Percentiles rank a stretch among this genome's conserved stretches.
phyloP scores from a whole-genome alignment of 768 basidiomycete genomes.

The Pleurotus djamor region DNA sequence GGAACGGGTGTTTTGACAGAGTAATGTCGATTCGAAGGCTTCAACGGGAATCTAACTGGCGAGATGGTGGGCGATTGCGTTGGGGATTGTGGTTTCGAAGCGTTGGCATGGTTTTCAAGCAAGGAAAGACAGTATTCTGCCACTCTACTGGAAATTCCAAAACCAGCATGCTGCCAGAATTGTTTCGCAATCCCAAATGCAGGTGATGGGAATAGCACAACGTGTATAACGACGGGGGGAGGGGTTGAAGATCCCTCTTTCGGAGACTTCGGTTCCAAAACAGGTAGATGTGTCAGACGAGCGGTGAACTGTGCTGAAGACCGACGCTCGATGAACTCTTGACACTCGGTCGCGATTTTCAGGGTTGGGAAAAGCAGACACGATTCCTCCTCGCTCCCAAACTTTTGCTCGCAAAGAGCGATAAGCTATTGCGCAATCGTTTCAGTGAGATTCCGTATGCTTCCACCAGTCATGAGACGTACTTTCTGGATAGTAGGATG shows the following conservation, averaged over 20 bases:
- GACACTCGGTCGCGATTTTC: slow-evolving; percentile 54
- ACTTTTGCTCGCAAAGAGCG: slow-evolving; percentile 53
- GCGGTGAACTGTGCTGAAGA: slow-evolving; percentile 32
- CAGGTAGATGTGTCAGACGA: slow-evolving; percentile 50
- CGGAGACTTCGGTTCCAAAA: slow-evolving; percentile 28
- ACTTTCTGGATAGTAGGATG: slow-evolving; percentile 69
- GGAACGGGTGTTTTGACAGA: slow-evolving; percentile 18
- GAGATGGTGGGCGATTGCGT: not conserved
- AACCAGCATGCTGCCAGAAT: slow-evolving; percentile 81
- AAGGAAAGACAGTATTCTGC: slow-evolving; percentile 65
- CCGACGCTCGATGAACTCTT: slow-evolving; percentile 43
- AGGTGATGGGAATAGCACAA: slow-evolving; percentile 55
- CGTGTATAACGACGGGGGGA: slow-evolving; percentile 41
- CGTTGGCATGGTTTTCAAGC: slow-evolving; percentile 34
- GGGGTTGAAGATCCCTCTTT: slow-evolving; percentile 21
- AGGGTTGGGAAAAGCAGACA: slow-evolving; percentile 63
- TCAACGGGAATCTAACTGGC: slow-evolving; percentile 16
- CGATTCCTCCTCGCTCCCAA: slow-evolving; percentile 54
- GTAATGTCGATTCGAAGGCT: slow-evolving; percentile 37
- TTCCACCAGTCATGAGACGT: slow-evolving; percentile 12
- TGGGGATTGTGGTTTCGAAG: slow-evolving; percentile 9
- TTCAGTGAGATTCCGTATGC: too few species aligned
- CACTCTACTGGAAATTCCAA: slow-evolving; percentile 66
- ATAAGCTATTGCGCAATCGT: slow-evolving; percentile 47
- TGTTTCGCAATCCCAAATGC: slow-evolving; percentile 53